Conservation (phyloP, 2,329 filamentous ascomycete genomes). For the Diaporthe velutina region DNA sequence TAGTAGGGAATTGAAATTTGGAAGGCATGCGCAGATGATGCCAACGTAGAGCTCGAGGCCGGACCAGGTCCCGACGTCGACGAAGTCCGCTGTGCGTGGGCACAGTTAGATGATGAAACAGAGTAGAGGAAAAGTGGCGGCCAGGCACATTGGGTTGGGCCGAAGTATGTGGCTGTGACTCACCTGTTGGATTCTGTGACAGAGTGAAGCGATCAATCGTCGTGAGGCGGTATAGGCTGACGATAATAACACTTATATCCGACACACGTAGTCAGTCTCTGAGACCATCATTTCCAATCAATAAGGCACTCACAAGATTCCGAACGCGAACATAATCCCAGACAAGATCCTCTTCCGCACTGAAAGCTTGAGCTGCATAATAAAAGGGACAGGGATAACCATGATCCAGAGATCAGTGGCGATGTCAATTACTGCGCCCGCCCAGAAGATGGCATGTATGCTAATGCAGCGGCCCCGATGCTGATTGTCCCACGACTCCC, state of each 20-base stretch:
- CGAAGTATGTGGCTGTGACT: not conserved
- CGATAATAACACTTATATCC: constrained; percentile 2
- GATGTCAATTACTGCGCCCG: constrained; percentile 4
- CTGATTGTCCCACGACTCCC: not conserved
- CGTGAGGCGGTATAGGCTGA: constrained; percentile 27
- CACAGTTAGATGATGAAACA: not conserved
- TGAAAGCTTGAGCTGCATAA: constrained; percentile 5
- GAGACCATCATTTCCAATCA: not conserved
- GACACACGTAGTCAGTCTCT: not conserved
- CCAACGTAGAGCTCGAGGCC: constrained; percentile 27
- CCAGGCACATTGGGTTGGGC: too few species aligned
- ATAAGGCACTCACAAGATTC: constrained; percentile 8
- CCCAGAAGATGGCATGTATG: constrained; percentile 12
- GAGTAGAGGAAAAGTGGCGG: too few species aligned
- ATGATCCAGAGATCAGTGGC: constrained; percentile 20
- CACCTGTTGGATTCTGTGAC: constrained; percentile 26
- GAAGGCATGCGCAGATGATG: constrained; percentile 34
- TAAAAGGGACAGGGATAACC: constrained; percentile 4
- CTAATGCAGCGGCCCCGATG: not conserved
- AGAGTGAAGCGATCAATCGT: constrained; percentile 19
- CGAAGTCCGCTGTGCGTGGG: not conserved
- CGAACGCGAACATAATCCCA: constrained; percentile 1
- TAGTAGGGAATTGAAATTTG: constrained; percentile 23
- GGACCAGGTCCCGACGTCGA: constrained; percentile 28
- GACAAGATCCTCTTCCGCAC: constrained; percentile 21